A percentile compares a stretch with the other conserved stretches of the same genome.
phyloP scores from a whole-genome alignment of 495 filamentous ascomycete genomes.

The Aspergillus bertholletiae region DNA sequence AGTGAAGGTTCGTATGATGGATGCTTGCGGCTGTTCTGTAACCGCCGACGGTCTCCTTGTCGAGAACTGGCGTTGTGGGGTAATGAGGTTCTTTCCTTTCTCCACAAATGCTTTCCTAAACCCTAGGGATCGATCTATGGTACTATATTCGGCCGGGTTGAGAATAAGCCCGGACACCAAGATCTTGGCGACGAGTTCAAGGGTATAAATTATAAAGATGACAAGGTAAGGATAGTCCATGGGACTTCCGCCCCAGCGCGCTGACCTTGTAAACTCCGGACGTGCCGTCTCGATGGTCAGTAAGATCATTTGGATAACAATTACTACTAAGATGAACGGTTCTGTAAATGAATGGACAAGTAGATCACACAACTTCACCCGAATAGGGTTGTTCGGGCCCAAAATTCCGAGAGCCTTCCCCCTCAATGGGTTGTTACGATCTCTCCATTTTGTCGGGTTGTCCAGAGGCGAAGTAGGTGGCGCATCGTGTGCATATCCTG shows the following conservation, averaged over 20 bases:
- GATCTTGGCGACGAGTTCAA: conserved; percentile 75
- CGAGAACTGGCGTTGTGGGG: conserved; percentile 69
- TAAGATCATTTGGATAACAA: conserved; percentile 82
- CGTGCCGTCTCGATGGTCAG: conserved; percentile 75
- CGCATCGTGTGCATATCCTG: conserved; percentile 53
- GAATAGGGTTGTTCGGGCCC: conserved; percentile 68
- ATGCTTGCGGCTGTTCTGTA: conserved; percentile 51
- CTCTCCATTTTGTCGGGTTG: conserved; percentile 31
- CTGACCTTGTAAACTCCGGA: conserved; percentile 56
- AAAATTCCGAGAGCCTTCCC: conserved; percentile 87
- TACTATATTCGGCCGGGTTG: conserved; percentile 83
- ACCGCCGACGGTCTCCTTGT: conserved; percentile 42
- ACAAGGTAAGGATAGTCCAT: conserved; percentile 79
- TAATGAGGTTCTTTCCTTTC: conserved; percentile 74
- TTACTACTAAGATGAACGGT: conserved; percentile 80
- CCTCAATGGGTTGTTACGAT: conserved; percentile 74
- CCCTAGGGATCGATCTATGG: conserved; percentile 66
- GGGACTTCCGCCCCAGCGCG: conserved; percentile 59
- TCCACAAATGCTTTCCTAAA: conserved; percentile 68
- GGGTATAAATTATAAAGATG: conserved; percentile 87
- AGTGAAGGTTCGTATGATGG: conserved; percentile 82
- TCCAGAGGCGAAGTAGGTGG: conserved; percentile 37
- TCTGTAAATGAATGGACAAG: conserved; percentile 87
- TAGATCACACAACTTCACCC: conserved; percentile 75
- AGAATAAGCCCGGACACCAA: conserved; percentile 90